Base-by-base conservation (phyloP, 1,284 basidiomycete genomes). In the Mycena sp. region DNA sequence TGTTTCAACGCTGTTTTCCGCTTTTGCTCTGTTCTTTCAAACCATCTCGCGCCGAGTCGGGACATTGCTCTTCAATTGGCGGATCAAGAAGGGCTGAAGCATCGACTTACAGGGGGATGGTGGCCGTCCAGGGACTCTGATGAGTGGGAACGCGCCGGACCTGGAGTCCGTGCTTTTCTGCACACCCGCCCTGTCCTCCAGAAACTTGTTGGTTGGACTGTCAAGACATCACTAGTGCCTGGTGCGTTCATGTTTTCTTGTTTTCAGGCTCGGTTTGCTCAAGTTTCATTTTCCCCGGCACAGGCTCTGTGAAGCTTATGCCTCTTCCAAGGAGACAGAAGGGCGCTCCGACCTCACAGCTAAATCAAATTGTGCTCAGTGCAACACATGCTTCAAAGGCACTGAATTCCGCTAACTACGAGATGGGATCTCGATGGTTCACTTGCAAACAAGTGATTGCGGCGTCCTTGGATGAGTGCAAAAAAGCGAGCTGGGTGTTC, bases 1-100 rank as follows among this genome's bases (percentile, higher is more conserved):
- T 35, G 78, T 77, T 0, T 78, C 79, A 80, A 81, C 67, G 69
- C 70, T 2, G 67, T 80, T 1, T 80, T 82, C 54, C 73, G 75
- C 1, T 26, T 70, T 9, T 77, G 73, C 40, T 74, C 72, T 26
- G 63, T 80, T 6, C 67, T 73, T 2, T 74, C 70, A 23, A 80
- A 80, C 60, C 75, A 74, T 43, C 73, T 71, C 10, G 71, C 79
- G 16, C 80, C 79, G 5, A 78, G 77, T 48, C 72, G 70, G 25
- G 75, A 81, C 58, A 81, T 80, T 64, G 76, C 76, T 1, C n/a
- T 45, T 0, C 68, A 68, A n/a, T 64, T 77, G 32, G 71, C 70
- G 6, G 32, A 35, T 14, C 32, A 35, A 14, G 32, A 35, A 35
- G 32, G 32, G 7, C 32, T 35, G 32, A 35, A 78, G 52, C 79